These are phyloP conservation scores for Sporisorium sorghi DNA, from an alignment of 1,284 basidiomycete species.

Conservation along the genomic window DNA sequence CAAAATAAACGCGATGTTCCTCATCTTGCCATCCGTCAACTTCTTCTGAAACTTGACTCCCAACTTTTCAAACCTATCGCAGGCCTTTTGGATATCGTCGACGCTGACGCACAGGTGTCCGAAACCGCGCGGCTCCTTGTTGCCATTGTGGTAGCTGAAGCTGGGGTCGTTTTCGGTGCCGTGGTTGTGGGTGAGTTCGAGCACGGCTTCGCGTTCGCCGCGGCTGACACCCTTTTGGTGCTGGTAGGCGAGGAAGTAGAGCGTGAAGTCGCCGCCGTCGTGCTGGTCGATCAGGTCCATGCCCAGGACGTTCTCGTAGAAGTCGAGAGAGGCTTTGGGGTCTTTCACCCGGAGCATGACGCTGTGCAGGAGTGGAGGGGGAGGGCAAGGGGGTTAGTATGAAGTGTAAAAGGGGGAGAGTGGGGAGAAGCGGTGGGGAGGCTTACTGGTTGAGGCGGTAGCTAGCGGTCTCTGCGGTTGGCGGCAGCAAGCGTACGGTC, in stretches of 20 bases:
- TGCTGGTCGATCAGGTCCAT: constrained; percentile 80
- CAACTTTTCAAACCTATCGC: constrained; percentile 83
- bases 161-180: constrained; percentile 65
- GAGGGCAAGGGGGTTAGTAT: no score
- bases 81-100: constrained; percentile 84
- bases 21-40: constrained; percentile 86
- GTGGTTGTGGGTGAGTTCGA: constrained; percentile 62
- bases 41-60: constrained; percentile 90
- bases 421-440: background rate
- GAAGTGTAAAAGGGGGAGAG: no score
- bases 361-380: constrained; percentile 69
- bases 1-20: constrained; percentile 83
- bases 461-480: constrained; percentile 59
- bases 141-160: constrained; percentile 66
- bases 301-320: constrained; percentile 75
- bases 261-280: constrained; percentile 72
- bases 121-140: constrained; percentile 65
- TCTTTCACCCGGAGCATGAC: constrained; percentile 92
- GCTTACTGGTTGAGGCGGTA: constrained; percentile 65
- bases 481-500: constrained; percentile 7
- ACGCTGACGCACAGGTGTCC: constrained; percentile 81
- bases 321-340: constrained; percentile 73
- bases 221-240: constrained; percentile 73
- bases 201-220: constrained; percentile 75
- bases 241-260: constrained; percentile 83